Evolutionary conservation across 2,329 filamentous ascomycete genomes (phyloP).

Genomic region (Periconia sp.): DNA sequence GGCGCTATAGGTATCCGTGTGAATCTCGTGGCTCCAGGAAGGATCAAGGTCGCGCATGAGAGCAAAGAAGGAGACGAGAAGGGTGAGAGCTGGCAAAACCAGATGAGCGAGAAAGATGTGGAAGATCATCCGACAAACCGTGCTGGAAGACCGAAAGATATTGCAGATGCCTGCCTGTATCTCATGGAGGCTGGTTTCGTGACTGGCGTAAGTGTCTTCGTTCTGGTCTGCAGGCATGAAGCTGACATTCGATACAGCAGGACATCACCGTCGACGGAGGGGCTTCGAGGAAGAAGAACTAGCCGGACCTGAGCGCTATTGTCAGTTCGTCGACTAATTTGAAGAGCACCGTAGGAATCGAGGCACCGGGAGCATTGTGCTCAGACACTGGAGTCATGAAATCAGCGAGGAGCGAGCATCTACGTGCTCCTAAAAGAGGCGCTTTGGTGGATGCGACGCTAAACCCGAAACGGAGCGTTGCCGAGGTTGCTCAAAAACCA

Average conservation of each 20-base stretch:
- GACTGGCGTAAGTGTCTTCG: conserved; percentile 30
- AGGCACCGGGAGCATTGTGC: too few relatives aligned
- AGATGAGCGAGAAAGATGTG: conserved; percentile 48
- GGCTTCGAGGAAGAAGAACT: conserved; percentile 42
- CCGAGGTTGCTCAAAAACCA: too few relatives aligned
- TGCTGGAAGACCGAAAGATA: conserved; percentile 54
- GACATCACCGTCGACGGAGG: conserved; percentile 48
- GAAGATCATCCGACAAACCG: conserved; percentile 53
- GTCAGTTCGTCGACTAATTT: too few relatives aligned
- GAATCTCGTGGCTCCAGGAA: conserved; percentile 55
- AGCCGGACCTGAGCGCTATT: too few relatives aligned
- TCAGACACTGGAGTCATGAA: too few relatives aligned
- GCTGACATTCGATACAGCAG: conserved; percentile 20
- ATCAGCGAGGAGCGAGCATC: too few relatives aligned
- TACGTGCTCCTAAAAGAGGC: too few relatives aligned
- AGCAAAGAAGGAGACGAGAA: conserved; percentile 53
- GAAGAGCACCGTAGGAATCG: too few relatives aligned
- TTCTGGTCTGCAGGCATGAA: not conserved
- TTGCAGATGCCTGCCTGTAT: conserved; percentile 53
- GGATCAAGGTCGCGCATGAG: conserved; percentile 57
- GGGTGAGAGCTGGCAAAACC: conserved; percentile 46
- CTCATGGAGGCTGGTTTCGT: conserved; percentile 48
- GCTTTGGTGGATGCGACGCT: too few relatives aligned
- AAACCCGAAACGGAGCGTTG: too few relatives aligned
- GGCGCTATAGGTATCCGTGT: conserved; percentile 53